Base-by-base conservation (phyloP, 2,329 filamentous ascomycete genomes). In the Peltaster fructicola region DNA sequence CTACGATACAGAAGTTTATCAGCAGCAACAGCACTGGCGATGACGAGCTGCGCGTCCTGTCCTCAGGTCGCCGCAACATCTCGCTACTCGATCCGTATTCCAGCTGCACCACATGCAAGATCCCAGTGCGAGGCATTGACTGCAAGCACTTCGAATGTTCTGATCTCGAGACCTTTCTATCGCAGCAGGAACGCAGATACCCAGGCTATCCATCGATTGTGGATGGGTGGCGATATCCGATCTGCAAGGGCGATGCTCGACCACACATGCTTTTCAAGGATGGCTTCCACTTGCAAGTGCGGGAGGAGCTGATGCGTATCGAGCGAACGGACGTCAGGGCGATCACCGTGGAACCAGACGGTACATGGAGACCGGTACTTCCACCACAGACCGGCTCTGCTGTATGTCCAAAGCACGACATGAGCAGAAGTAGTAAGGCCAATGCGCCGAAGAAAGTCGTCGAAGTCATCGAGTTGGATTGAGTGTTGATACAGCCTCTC, bases 81-180 rank as follows among this genome's bases (percentile, higher is more conserved):
- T 48, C 44, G 5, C 41, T 64, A 8, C 48, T 52, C 31, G 61
- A 64, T 26, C 59, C 60, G 0, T 55, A 59, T 35, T 51, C 45
- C 23, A 47, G 44, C 19, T 47, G 44, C 17, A 40, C 35, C 6
- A 50, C 88, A 7, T 82, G 77, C 44, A 56, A 65, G 4, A 59
- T 63, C 0, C 85, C 88, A 1, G 79, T 73, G 2, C 73, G 84
- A 14, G 72, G 80, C 14, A 54, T 41, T 6, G 39, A 48, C 3
- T 98, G 88, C 47, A 56, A 57, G 13, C 85, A 98, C 44, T 56
- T 74, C 17, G 80, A 93, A 44, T 92, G 82, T 44, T 93, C 95
- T 44, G 85, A 95, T 45, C 67, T 93, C 6, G 65, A 76, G 11
- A 84, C 68, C 1, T 95, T 80, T 56, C 63, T 98, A 6, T 50